Conservation (phyloP, 2,329 filamentous ascomycete species). For the Aquanectria penicillioides region DNA sequence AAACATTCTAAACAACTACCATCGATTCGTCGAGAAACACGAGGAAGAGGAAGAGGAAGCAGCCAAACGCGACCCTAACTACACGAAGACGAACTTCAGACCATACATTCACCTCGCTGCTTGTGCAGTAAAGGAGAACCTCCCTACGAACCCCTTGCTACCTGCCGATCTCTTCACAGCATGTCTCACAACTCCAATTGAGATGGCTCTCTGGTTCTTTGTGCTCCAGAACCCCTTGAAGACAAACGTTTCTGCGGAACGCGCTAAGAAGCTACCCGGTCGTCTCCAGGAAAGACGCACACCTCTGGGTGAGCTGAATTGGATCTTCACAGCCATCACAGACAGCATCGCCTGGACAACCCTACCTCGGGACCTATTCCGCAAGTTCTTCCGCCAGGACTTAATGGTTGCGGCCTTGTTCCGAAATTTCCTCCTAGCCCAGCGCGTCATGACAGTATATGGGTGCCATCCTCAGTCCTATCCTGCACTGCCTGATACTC, state of each 20-base stretch:
- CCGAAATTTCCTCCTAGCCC: conserved; percentile 92
- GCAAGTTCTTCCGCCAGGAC: conserved; percentile 96
- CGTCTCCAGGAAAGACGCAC: conserved; percentile 92
- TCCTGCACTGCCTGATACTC: conserved; percentile 91
- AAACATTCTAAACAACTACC: conserved; percentile 94
- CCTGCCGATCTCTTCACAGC: conserved; percentile 96
- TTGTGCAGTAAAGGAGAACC: conserved; percentile 88
- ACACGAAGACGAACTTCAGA: conserved; percentile 77
- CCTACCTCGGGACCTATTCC: conserved; percentile 87
- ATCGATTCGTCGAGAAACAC: conserved; percentile 94
- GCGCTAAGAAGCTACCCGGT: conserved; percentile 89
- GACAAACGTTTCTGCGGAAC: conserved; percentile 76
- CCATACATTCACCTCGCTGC: conserved; percentile 90
- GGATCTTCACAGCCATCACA: conserved; percentile 99
- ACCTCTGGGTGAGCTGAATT: conserved; percentile 94
- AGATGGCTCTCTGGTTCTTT: conserved; percentile 97
- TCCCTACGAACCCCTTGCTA: conserved; percentile 92
- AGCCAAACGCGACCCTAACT: conserved; percentile 80
- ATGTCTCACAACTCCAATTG: conserved; percentile 95
- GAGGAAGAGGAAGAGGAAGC: conserved; percentile 86
- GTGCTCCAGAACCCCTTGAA: conserved; percentile 87
- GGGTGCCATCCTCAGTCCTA: conserved; percentile 95
- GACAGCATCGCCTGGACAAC: conserved; percentile 99
- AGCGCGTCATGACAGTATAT: conserved; percentile 95
- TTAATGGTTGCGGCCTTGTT: conserved; percentile 99